Base-by-base conservation (phyloP, 2,329 filamentous ascomycete species). In the Aureobasidium sp. region DNA sequence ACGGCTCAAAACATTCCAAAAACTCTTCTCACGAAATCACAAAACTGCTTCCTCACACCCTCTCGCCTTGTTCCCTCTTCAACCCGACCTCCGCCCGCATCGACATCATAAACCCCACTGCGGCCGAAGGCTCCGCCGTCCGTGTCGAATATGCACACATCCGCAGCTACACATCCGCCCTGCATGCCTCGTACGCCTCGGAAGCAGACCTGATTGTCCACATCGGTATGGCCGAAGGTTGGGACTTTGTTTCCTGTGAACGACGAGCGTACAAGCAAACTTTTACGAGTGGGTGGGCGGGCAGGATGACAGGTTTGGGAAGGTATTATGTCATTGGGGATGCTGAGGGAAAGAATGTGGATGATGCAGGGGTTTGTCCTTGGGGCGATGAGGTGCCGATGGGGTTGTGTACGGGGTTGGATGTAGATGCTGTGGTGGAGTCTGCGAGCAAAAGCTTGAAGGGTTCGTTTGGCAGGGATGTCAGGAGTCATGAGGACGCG, bases 11-110 rank as follows among this genome's bases (percentile, higher is more conserved):
- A 24, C 44, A 45, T 25, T n/a, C 39, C 19, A n/a, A 32, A 24
- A 57, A 57, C 30, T 38, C 52, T 11, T 55, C 52, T 21, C 55
- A 57, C 32, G 51, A 55, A 47, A 35, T 55, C 17, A 57, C 52
- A 30, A 47, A 53, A 42, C 47, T 55, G 7, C 44, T 57, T 8
- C 51, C 52, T 1, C 30, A 38, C 14, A 27, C 40, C 22, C 27
- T 55, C 3, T 3, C 45, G 7, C 35, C 54, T 6, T 16, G 29
- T 27, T 35, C 40, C 25, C 22, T 17, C 24, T 53, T 53, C 22
- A 54, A 56, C 37, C 37, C 51, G 3, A 34, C 21, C 21, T 4
- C 22, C 29, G 21, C 22, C 14, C 10, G 29, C n/a, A 57, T 57
- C 45, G 38, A 44, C 24, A 50, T 57, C 21, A 16, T 57, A 29